A percentile compares a stretch with the other conserved stretches of the same genome.
phyloP scores from a whole-genome alignment of 208 protist species.

The Leishmania martiniquensis region DNA sequence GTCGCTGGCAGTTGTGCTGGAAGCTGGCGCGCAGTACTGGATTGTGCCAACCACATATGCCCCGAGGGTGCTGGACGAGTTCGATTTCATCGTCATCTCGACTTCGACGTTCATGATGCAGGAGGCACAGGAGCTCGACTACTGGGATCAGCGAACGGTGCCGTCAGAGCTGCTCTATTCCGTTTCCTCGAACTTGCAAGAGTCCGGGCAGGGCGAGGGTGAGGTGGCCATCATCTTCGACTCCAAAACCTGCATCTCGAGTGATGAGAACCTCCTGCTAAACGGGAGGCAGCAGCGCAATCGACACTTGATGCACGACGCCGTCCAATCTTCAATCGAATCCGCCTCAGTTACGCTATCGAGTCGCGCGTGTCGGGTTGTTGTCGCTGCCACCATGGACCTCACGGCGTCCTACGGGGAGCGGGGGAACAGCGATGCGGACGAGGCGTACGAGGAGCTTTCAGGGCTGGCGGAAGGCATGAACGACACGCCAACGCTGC shows the following conservation, averaged over 20 bases:
- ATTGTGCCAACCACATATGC: conserved; percentile 71
- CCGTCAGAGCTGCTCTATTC: conserved; percentile 25
- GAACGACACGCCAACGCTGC: not conserved
- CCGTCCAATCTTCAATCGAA: not conserved
- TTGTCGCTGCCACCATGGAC: conserved; percentile 22
- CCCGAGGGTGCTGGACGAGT: conserved; percentile 52
- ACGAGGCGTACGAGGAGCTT: conserved; percentile 20
- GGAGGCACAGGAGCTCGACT: conserved; percentile 44
- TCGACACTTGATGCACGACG: not conserved
- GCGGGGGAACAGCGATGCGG: not conserved
- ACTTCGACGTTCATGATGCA: conserved; percentile 52
- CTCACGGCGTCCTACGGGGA: conserved; percentile 7
- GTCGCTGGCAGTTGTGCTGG: conserved; percentile 62
- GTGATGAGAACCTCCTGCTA: conserved; percentile 14
- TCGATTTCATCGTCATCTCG: conserved; percentile 62
- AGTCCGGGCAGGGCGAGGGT: conserved; percentile 17
- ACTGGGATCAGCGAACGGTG: conserved; percentile 57
- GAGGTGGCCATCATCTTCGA: conserved; percentile 30
- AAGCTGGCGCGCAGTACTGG: conserved; percentile 74
- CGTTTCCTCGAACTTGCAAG: not conserved
- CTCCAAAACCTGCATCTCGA: conserved; percentile 6
- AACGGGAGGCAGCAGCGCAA: not conserved
- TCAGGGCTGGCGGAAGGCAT: not conserved
- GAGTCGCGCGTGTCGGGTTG: conserved; percentile 15
- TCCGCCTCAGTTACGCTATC: not conserved